Percentiles rank a stretch among this genome's conserved stretches.
These are phyloP conservation scores for Phialophora tarda DNA, from an alignment of 2,329 filamentous ascomycete genomes.

Conservation along the genomic window DNA sequence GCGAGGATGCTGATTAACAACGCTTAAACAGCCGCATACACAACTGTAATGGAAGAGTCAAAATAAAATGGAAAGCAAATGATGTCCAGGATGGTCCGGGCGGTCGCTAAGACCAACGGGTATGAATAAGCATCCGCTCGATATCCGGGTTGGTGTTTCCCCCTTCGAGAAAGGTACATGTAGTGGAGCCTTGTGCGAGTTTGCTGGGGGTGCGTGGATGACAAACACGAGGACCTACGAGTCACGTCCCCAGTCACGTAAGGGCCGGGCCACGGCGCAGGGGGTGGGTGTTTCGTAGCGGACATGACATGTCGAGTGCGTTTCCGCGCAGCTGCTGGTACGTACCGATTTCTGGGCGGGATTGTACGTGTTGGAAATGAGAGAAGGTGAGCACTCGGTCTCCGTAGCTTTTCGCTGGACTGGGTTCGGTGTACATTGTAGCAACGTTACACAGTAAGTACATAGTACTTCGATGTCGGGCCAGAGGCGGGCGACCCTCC, in stretches of 20 bases:
- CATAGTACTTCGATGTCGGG: too few relatives aligned
- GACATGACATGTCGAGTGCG: too few relatives aligned
- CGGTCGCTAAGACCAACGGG: background rate
- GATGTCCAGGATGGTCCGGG: background rate
- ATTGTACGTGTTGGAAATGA: background rate
- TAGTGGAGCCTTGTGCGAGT: conserved; percentile 1
- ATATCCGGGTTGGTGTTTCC: conserved; percentile 12
- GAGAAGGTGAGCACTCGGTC: background rate
- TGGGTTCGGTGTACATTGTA: background rate
- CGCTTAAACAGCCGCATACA: background rate
- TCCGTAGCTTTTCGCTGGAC: background rate
- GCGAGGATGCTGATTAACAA: background rate
- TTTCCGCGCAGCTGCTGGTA: background rate
- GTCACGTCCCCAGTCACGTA: too few relatives aligned
- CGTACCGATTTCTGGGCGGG: background rate
- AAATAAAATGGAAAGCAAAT: background rate
- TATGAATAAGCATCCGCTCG: conserved; percentile 5
- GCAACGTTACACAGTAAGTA: too few relatives aligned
- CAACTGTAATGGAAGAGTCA: background rate
- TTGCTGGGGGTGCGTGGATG: background rate
- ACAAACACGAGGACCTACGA: background rate
- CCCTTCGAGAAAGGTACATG: conserved; percentile 1
- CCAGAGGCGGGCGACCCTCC: background rate
- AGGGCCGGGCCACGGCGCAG: background rate
- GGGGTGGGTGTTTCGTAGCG: background rate